Base-by-base conservation (phyloP, 805 yeast genomes). In the Sugiyamaella mastotermitis region DNA sequence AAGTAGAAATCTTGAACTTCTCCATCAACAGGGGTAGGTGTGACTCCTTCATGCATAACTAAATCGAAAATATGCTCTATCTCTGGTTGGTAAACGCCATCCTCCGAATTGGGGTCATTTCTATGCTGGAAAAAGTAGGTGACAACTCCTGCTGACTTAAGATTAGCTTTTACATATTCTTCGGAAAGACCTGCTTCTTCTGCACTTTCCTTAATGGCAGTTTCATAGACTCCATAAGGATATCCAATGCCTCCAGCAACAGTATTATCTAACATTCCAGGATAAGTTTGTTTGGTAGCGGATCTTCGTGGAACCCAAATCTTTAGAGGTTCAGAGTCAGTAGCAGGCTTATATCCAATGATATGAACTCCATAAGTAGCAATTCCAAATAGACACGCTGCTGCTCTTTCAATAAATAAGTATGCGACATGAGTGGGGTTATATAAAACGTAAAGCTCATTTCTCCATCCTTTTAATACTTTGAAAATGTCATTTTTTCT, bases 201-300 rank as follows among this genome's bases (percentile, higher is more conserved):
- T 43, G 66, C 68, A 51, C 94, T 77, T 57, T 92, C 98, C 55
- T 92, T 92, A 14, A 83, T 48, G 3, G 80, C 76, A 0, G 97
- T 90, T 32, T 85, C 95, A 53, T 66, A 62, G 2, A 78, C 64
- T 0, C 87, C 85, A 47, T 74, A 66, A 0, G 95, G 95, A 56
- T 80, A 69, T 0, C 94, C 96, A 3, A 92, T 53, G 0, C 98
- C 98, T 1, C 98, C 98, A 0, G 95, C 98, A 5, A 92, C 83
- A 1, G 94, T 86, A 57, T 88, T 90, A 57, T 92, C 98, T 26
- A 88, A 69, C 83, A 76, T 81, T 0, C 83, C 82, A 0, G 98
- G 97, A 63, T 76, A 90, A 0, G 98, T 92, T 13, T 80, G 80
- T 57, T 92, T 92, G 1, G 77, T 69, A 4, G 65, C 57, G 0